Percentiles rank a stretch among this genome's conserved stretches.
These are phyloP conservation scores for Candida stauntonica DNA, from an alignment of 805 yeast species.

Conservation along the genomic window DNA sequence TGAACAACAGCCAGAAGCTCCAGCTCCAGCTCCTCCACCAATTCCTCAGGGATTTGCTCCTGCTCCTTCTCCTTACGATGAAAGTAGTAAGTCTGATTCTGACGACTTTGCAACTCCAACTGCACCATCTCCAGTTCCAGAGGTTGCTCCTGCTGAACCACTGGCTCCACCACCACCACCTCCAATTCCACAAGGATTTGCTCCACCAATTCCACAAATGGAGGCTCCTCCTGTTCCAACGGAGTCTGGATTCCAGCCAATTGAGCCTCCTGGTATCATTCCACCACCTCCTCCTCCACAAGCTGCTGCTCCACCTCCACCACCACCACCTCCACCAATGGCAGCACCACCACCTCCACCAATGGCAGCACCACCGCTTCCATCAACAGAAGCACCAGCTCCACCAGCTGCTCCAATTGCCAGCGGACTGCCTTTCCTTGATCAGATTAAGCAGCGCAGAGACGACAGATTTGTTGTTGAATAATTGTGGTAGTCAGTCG, in stretches of 20 bases:
- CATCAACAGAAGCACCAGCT: slow-evolving; percentile 14
- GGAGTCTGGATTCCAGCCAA: neutral
- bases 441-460: slow-evolving; percentile 46
- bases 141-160: slow-evolving; percentile 22
- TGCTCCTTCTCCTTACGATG: slow-evolving; percentile 22
- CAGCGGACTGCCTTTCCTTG: slow-evolving; percentile 46
- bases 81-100: slow-evolving; percentile 13
- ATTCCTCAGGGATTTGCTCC: slow-evolving; percentile 20
- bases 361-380: slow-evolving; percentile 3
- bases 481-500: slow-evolving; percentile 15
- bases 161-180: slow-evolving; percentile 32
- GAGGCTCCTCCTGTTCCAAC: neutral
- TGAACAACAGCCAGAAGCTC: too few relatives aligned
- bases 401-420: slow-evolving; percentile 22
- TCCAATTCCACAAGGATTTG: slow-evolving; percentile 31
- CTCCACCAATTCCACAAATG: slow-evolving; percentile 26
- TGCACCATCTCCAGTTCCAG: slow-evolving; percentile 27
- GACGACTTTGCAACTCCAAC: slow-evolving; percentile 19
- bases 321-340: slow-evolving; percentile 23
- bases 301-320: too few relatives aligned
- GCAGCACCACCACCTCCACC: slow-evolving; percentile 29
- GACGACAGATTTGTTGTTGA: slow-evolving; percentile 44
- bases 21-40: slow-evolving; percentile 6
- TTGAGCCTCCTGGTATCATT: slow-evolving; percentile 3
- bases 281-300: slow-evolving; percentile 21